Evolutionary conservation across 805 yeast species (phyloP).

Genomic region (Ogataea sp.): DNA sequence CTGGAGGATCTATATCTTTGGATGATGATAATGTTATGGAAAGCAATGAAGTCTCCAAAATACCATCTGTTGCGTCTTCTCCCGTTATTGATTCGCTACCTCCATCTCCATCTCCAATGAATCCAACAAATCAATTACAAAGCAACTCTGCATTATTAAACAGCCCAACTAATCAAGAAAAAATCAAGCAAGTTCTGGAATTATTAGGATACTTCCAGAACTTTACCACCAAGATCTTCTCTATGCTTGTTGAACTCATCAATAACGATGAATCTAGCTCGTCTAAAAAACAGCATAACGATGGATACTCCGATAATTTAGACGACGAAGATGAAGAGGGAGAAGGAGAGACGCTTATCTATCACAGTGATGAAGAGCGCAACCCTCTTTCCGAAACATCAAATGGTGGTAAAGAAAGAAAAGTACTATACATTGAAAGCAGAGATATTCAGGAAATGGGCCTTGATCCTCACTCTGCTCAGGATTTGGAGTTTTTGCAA

Average conservation of each 20-base stretch:
- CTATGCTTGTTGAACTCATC: slow-evolving; percentile 28
- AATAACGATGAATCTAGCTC: slow-evolving; percentile 21
- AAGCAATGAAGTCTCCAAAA: too few relatives aligned
- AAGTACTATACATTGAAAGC: slow-evolving; percentile 25
- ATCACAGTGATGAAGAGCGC: slow-evolving; percentile 1
- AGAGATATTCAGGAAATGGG: slow-evolving; percentile 51
- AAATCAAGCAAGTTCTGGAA: slow-evolving; percentile 17
- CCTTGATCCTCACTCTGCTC: slow-evolving; percentile 41
- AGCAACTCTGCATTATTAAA: background rate
- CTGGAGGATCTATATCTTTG: slow-evolving; percentile 34
- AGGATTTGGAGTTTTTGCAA: slow-evolving; percentile 37
- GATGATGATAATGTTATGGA: background rate
- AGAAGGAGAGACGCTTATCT: background rate
- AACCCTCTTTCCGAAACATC: too few relatives aligned
- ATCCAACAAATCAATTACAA: background rate
- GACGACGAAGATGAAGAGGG: slow-evolving; percentile 8
- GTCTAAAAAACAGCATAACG: background rate
- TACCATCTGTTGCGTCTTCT: background rate
- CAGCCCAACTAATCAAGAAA: too few relatives aligned
- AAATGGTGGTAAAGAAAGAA: slow-evolving; percentile 5
- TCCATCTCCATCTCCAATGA: background rate
- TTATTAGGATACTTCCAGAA: slow-evolving; percentile 46
- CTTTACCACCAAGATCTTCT: slow-evolving; percentile 35
- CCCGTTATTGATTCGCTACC: background rate
- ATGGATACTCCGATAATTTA: too few relatives aligned